Evolutionary conservation across 352 stramenopile genomes (phyloP).

Genomic region (Pythium monospermum): DNA sequence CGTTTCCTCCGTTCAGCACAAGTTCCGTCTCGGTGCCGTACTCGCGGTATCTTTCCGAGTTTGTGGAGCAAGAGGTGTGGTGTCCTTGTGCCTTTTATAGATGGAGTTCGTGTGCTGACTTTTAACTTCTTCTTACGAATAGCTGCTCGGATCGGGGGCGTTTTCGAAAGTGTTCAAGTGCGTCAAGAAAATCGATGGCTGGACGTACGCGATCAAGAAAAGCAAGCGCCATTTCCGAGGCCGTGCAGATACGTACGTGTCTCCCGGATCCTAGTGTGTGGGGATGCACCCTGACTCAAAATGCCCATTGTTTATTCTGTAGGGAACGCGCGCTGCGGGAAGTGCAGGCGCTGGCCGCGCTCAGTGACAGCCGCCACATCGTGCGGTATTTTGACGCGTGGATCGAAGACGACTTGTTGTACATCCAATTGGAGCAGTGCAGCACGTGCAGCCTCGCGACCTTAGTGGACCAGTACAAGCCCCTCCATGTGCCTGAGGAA

Average conservation of each 20-base stretch:
- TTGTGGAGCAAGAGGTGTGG: conserved; percentile 66
- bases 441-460: conserved; percentile 54
- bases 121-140: neutral
- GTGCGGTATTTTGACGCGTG: conserved; percentile 86
- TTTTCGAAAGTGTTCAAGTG: conserved; percentile 88
- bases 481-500: conserved; percentile 62
- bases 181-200: conserved; percentile 84
- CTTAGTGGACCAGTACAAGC: conserved; percentile 61
- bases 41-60: conserved; percentile 77
- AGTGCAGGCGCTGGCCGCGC: conserved; percentile 75
- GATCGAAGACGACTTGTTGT: conserved; percentile 86
- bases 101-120: neutral
- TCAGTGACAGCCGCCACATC: conserved; percentile 72
- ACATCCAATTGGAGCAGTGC: conserved; percentile 83
- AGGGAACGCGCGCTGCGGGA: conserved; percentile 75
- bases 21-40: conserved; percentile 29
- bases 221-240: conserved; percentile 80
- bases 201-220: conserved; percentile 86
- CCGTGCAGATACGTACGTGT: conserved; percentile 74
- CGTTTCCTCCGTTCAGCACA: conserved; percentile 46
- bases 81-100: neutral
- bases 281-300: neutral
- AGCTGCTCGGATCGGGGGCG: conserved; percentile 76
- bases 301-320: neutral
- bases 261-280: neutral